These are phyloP conservation scores for Populus deltoides DNA, from an alignment of 345 rosid genomes.

Conservation along the genomic window DNA sequence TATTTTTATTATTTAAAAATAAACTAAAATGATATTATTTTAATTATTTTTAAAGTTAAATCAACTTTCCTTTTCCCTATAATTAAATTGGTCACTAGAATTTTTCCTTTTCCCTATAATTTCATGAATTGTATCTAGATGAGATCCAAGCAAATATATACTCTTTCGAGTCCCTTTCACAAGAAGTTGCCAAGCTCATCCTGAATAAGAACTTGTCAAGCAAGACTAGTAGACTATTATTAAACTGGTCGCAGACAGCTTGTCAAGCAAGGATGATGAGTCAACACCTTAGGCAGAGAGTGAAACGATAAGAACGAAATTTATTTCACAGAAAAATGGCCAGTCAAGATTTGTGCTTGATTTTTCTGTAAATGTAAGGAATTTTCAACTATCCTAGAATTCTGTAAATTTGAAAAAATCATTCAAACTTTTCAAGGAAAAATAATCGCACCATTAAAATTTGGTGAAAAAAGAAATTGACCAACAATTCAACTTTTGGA, in stretches of 20 bases:
- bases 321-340: background rate
- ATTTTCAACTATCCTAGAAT: background rate
- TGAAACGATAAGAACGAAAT: background rate
- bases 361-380: background rate
- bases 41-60: too few species aligned
- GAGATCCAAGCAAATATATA: too few species aligned
- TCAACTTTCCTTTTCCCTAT: too few species aligned
- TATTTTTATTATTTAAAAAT: too few species aligned
- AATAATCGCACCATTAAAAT: too few species aligned
- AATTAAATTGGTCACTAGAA: background rate
- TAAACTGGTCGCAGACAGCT: background rate
- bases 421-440: background rate
- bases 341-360: background rate
- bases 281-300: background rate
- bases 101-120: background rate
- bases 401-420: background rate
- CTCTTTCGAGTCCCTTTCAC: background rate
- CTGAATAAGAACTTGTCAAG: slow-evolving; percentile 8
- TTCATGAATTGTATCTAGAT: background rate
- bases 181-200: background rate
- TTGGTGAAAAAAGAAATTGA: background rate
- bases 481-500: background rate
- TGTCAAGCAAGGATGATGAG: background rate
- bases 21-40: too few species aligned
- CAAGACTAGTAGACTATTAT: background rate